Evolutionary conservation across 768 basidiomycete genomes (phyloP), one percentile per base, ranked within the genome.

Genomic region (Termitomyces sp.): DNA sequence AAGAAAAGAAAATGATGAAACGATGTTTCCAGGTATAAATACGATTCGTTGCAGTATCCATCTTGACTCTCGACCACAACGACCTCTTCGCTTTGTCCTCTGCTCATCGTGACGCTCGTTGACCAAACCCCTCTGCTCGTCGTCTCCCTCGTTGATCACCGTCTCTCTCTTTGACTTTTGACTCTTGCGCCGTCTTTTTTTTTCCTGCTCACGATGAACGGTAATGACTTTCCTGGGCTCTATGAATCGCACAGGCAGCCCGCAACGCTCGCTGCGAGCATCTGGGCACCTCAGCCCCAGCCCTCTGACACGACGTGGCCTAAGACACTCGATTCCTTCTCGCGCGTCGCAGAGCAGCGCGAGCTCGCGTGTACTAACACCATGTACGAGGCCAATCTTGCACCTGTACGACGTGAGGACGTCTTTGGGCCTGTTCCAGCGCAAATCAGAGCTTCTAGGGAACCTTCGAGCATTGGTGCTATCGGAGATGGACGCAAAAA

Each of bases 241-340:
- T 72, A 76, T 48, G 71, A 79, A 44, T 67, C 70, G 20, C 60
- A 54, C 22, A 54, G 79, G 23, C 74, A 73, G 54, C 64, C 68
- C 12, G 63, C 72, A 36, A 75, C 76, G 7, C 73, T 76, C 44
- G 62, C 73, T 53, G 77, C 76, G 13, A 89, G 88, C 48, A 91
- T 92, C 58, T 92, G 89, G 89, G 90, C 90, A 0, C 89, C 89
- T 7, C 88, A 86, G 65, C 86, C 88, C 3, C 88, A 86, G 66
- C 80, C 81, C 5, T 77, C 80, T 15, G 85, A 85, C 18, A 64
- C 75, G 5, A 78, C 82, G 12, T 92, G 89, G 89, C 86, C 88
- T 20, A 77, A 76, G 56, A 74, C 85, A 35, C 70, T 87, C 33
- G 85, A 86, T 55, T 71, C 85, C 4, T 85, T 85, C 62, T 78